phyloP scores from a whole-genome alignment of 78 protist species.

The Tieghemostelium lacteum region DNA sequence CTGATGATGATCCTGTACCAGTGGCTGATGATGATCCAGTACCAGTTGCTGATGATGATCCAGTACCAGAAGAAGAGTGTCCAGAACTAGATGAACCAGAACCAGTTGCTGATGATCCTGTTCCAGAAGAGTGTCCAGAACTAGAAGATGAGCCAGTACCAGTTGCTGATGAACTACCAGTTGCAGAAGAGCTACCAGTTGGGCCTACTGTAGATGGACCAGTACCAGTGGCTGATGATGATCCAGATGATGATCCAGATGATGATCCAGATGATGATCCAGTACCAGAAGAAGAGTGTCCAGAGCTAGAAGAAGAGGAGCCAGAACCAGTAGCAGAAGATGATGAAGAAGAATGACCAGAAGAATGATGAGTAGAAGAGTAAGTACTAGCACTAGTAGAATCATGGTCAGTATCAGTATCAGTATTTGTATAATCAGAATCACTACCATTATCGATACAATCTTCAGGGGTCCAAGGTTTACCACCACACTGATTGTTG shows the following conservation, averaged over 20 bases:
- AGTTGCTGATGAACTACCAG: neutral
- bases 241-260: too few relatives aligned
- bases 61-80: neutral
- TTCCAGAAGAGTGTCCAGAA: neutral
- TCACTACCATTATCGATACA: neutral
- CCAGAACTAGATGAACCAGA: neutral
- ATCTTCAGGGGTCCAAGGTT: constrained; percentile 28
- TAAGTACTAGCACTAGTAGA: neutral
- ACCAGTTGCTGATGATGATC: neutral
- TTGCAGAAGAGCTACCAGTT: neutral
- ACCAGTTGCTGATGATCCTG: neutral
- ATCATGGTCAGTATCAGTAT: neutral
- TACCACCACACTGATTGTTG: neutral
- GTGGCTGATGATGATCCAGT: neutral
- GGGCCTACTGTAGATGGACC: neutral
- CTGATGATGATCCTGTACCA: neutral
- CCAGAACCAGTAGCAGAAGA: neutral
- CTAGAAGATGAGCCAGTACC: neutral
- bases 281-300: too few relatives aligned
- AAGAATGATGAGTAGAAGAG: neutral
- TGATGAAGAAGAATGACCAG: neutral
- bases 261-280: too few relatives aligned
- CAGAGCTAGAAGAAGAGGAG: neutral
- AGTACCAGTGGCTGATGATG: too few relatives aligned
- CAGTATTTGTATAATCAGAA: neutral